Base-by-base conservation (phyloP, 179 eudicot species). In the Patellifolia procumbens region DNA sequence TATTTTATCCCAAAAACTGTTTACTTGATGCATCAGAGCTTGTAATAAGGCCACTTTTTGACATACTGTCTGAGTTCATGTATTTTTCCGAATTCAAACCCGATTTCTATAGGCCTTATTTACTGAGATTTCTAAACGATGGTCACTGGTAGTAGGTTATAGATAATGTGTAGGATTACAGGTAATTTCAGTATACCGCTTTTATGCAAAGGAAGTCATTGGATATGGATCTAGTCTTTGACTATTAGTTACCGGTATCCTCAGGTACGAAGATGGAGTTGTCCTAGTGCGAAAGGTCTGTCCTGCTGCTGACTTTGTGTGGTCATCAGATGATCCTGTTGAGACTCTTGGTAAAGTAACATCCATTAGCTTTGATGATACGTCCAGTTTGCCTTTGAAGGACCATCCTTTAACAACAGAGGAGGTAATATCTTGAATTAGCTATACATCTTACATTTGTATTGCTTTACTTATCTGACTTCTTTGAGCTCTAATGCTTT, bases 331-430 rank as follows among this genome's bases (percentile, higher is more conserved):
- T 3, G 74, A 80, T 61, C 97, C 97, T 48, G 85, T 87, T 43
- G 92, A 94, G 2, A 75, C 92, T 76, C 95, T 94, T 72, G 97
- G 98, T 71, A 84, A 91, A 64, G 89, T 85, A 65, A 82, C 95
- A 73, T 83, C 92, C 42, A 91, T 94, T 71, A 82, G 77, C 68
- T 92, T 94, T 58, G 77, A 79, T 22, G 97, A 88, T 86, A 80
- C 91, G 70, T 85, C 82, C 73, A 84, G 85, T 78, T 65, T 86
- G 77, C 87, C 88, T 6, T 76, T 92, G 74, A 93, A 88, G 74
- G 91, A 91, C 72, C 93, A 94, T 71, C 74, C 81, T 56, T 78
- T 84, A 74, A 94, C 98, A 49, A 89, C 97, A 17, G 93, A 87
- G 74, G 98, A 94, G 94, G 98, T 92, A 79, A 68, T 63, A 66